These are phyloP conservation scores for Exophiala sp. DNA, from an alignment of 2,329 filamentous ascomycete species.

Conservation along the genomic window DNA sequence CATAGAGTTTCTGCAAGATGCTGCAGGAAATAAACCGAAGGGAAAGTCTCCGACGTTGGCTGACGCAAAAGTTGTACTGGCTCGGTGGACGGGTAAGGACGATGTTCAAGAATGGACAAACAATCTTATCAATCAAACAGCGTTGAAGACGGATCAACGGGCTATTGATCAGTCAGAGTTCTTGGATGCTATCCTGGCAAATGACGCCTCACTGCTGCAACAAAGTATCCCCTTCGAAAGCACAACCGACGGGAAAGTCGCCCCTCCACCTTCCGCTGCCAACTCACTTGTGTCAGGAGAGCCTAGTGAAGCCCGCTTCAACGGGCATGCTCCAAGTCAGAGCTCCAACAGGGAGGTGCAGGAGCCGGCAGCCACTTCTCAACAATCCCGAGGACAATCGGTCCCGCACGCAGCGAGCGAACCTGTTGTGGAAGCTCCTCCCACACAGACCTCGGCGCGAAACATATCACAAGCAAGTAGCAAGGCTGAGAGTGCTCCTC, in stretches of 20 bases:
- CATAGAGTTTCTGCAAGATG: conserved; percentile 68
- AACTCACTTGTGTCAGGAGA: conserved; percentile 12
- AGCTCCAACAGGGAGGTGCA: background rate
- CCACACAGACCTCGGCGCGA: conserved; percentile 1
- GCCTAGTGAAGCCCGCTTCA: conserved; percentile 28
- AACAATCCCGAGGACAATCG: conserved; percentile 13
- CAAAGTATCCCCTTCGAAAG: conserved; percentile 59
- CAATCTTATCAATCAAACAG: conserved; percentile 65
- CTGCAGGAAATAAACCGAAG: conserved; percentile 70
- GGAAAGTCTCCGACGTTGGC: conserved; percentile 61
- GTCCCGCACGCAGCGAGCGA: conserved; percentile 34
- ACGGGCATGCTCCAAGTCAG: conserved; percentile 13
- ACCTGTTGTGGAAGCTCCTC: background rate
- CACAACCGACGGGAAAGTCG: conserved; percentile 13
- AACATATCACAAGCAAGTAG: conserved; percentile 12
- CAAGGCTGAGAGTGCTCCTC: conserved; percentile 26
- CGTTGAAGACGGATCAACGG: conserved; percentile 70
- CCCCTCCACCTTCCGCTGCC: conserved; percentile 21
- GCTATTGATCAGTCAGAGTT: conserved; percentile 89
- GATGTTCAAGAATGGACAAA: conserved; percentile 64
- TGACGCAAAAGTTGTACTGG: conserved; percentile 68
- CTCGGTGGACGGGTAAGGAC: conserved; percentile 64
- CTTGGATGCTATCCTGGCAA: conserved; percentile 80
- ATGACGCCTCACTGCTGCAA: conserved; percentile 69
- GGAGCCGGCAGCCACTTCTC: background rate